Percentiles rank a stretch among this genome's conserved stretches.
Conservation (phyloP, 1,284 basidiomycete species). For the Wolfiporia cocos region DNA sequence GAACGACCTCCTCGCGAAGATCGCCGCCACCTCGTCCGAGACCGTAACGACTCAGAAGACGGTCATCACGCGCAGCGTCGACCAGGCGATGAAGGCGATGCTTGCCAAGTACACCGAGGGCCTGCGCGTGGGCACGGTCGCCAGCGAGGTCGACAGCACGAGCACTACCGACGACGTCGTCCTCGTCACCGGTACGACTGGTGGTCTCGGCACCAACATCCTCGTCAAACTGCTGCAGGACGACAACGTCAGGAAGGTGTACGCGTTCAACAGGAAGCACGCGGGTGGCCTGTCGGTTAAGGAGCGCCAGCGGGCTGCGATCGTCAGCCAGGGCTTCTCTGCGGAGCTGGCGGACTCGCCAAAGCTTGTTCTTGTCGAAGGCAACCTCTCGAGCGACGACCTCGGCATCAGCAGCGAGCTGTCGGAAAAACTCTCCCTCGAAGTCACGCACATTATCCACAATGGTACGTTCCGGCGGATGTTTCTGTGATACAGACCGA, state of each 20-base stretch:
- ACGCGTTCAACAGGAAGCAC: constrained; percentile 5
- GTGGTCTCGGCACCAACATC: constrained; percentile 3
- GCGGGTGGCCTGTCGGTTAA: neutral
- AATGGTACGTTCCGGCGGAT: constrained; percentile 4
- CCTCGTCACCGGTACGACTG: constrained; percentile 7
- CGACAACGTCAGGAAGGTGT: constrained; percentile 2
- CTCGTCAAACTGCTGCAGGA: constrained; percentile 1
- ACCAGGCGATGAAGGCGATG: no score
- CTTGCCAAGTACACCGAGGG: no score
- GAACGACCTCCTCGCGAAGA: neutral
- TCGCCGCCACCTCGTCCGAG: neutral
- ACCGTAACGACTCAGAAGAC: no score
- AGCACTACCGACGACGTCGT: no score
- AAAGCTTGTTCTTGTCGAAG: constrained; percentile 27
- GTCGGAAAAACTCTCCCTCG: constrained; percentile 16
- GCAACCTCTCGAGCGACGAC: constrained; percentile 16
- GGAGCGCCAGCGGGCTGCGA: constrained; percentile 22
- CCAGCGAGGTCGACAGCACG: no score
- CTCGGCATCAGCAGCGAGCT: constrained; percentile 18
- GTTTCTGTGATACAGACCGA: neutral
- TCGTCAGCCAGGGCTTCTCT: constrained; percentile 27
- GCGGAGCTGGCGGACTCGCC: constrained; percentile 18
- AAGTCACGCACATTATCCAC: constrained; percentile 23
- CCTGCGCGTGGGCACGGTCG: no score
- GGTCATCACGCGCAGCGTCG: no score